Conservation (phyloP, 768 basidiomycete species). For the Cystobasidium onofrii region DNA sequence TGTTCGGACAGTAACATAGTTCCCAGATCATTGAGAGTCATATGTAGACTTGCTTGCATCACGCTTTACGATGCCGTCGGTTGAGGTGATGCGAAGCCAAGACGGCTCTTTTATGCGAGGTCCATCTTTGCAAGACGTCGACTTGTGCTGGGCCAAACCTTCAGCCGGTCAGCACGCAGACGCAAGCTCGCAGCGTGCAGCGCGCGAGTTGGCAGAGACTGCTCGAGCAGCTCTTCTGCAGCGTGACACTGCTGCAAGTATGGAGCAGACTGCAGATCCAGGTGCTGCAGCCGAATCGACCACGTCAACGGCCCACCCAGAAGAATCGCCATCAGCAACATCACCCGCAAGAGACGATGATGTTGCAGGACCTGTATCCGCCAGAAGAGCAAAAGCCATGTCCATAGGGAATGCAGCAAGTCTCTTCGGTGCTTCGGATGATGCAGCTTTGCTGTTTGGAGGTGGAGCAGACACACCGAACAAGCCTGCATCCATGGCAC, state of each 20-base stretch:
- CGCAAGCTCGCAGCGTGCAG: background rate
- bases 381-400: constrained; percentile 20
- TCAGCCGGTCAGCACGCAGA: background rate
- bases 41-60: background rate
- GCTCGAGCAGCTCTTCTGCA: background rate
- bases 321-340: background rate
- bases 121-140: background rate
- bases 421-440: constrained; percentile 10
- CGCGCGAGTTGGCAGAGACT: background rate
- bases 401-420: constrained; percentile 26
- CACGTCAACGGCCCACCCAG: background rate
- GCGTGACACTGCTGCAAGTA: background rate
- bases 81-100: background rate
- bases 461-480: background rate
- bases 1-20: background rate
- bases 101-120: background rate
- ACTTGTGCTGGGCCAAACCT: background rate
- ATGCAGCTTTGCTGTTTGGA: background rate
- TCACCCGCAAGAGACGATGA: background rate
- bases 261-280: background rate
- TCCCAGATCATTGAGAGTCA: no score
- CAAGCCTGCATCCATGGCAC: background rate
- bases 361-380: background rate
- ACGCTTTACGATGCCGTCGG: background rate
- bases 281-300: background rate